Conservation (phyloP, 2,329 filamentous ascomycete genomes). For the Fusarium acutatum region DNA sequence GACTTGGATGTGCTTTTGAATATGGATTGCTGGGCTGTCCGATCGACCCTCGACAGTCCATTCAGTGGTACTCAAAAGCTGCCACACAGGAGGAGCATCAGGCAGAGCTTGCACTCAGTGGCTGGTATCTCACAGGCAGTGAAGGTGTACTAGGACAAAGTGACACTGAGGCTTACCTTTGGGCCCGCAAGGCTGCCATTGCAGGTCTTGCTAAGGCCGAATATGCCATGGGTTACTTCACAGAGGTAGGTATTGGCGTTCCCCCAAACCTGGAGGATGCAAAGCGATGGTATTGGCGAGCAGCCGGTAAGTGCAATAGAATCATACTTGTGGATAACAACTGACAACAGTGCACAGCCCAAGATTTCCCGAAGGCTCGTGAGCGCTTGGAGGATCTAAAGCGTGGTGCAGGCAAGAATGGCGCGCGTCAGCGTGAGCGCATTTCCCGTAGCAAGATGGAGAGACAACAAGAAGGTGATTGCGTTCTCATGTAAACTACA, state of each 20-base stretch:
- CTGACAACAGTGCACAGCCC: slow-evolving; percentile 65
- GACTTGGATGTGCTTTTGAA: slow-evolving; percentile 87
- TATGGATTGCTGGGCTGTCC: slow-evolving; percentile 85
- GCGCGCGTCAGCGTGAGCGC: slow-evolving; percentile 75
- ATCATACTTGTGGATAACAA: not conserved
- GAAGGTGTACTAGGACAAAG: slow-evolving; percentile 89
- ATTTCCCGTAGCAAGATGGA: slow-evolving; percentile 84
- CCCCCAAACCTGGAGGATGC: slow-evolving; percentile 90
- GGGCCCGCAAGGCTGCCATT: slow-evolving; percentile 92
- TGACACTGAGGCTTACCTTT: slow-evolving; percentile 95
- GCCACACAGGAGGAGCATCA: slow-evolving; percentile 95
- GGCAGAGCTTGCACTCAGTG: slow-evolving; percentile 82
- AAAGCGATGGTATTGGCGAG: slow-evolving; percentile 97
- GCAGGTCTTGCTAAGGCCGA: slow-evolving; percentile 92
- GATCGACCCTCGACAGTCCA: slow-evolving; percentile 84
- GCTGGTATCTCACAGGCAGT: slow-evolving; percentile 95
- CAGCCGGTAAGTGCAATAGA: slow-evolving; percentile 77
- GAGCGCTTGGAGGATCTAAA: slow-evolving; percentile 94
- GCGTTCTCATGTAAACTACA: slow-evolving; percentile 76
- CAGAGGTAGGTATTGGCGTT: slow-evolving; percentile 91
- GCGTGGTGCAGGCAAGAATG: slow-evolving; percentile 72
- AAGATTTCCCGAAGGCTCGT: slow-evolving; percentile 92
- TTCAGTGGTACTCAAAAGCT: slow-evolving; percentile 92
- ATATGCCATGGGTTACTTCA: slow-evolving; percentile 98
- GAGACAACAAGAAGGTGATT: slow-evolving; percentile 89